phyloP scores from a whole-genome alignment of 352 stramenopile genomes.

The Pythium insidiosum region DNA sequence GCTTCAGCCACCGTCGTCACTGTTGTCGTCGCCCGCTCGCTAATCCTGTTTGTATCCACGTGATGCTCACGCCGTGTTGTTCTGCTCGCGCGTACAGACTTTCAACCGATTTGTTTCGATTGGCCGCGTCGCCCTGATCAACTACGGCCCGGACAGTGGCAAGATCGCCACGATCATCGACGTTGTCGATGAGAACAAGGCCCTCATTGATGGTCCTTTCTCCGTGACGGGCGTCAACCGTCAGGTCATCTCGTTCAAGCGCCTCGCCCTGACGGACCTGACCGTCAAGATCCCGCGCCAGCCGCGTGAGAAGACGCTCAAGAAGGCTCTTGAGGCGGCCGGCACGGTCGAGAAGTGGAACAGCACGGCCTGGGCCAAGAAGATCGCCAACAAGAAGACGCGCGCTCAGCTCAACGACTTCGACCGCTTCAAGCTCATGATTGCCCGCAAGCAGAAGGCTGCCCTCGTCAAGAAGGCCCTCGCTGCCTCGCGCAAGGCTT shows the following conservation, averaged over 20 bases:
- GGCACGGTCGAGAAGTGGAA: conserved; percentile 95
- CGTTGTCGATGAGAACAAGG: conserved; percentile 99
- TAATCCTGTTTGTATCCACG: too few species aligned
- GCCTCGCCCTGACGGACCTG: conserved; percentile 96
- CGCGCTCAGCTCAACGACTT: conserved; percentile 95
- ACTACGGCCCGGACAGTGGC: conserved; percentile 96
- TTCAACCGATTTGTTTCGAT: conserved; percentile 99
- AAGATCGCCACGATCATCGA: conserved; percentile 99
- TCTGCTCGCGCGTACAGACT: too few species aligned
- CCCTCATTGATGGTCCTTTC: conserved; percentile 95
- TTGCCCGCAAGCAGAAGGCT: conserved; percentile 98
- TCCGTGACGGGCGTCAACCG: conserved; percentile 94
- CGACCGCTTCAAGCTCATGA: conserved; percentile 99
- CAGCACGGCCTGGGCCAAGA: conserved; percentile 95
- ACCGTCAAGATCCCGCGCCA: conserved; percentile 93
- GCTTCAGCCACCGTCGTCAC: too few species aligned
- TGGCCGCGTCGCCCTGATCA: conserved; percentile 97
- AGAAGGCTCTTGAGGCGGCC: conserved; percentile 82
- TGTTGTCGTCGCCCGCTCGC: too few species aligned
- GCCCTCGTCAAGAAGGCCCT: conserved; percentile 90
- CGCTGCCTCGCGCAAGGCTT: conserved; percentile 63
- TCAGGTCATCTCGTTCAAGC: conserved; percentile 98
- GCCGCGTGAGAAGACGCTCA: conserved; percentile 92
- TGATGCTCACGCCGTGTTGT: too few species aligned
- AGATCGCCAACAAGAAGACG: conserved; percentile 95